Conservation (phyloP, 1,139 yeast species). For the Pichia sp. region DNA sequence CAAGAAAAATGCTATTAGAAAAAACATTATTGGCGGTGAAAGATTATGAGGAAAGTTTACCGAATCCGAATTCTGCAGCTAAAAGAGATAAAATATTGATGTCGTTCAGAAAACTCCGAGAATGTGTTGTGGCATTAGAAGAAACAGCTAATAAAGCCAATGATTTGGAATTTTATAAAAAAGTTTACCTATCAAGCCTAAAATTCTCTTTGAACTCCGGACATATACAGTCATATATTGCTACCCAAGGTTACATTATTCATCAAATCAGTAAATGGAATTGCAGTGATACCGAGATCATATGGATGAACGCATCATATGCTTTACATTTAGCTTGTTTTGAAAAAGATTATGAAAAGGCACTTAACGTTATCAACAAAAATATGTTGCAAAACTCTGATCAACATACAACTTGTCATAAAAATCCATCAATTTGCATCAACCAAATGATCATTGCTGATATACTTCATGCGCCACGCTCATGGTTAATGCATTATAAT, state of each 20-base stretch:
- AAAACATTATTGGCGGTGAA: slow-evolving; percentile 3
- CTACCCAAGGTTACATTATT: neutral
- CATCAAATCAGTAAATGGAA: neutral
- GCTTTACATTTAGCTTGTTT: neutral
- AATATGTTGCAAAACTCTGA: neutral
- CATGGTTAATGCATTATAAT: neutral
- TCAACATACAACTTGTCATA: neutral
- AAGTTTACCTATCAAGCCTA: neutral
- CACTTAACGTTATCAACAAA: neutral
- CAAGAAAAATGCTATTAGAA: slow-evolving; percentile 33
- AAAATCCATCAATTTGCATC: neutral
- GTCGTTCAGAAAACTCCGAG: slow-evolving; percentile 43
- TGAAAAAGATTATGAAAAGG: neutral
- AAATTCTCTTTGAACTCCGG: neutral
- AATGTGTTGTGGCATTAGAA: slow-evolving; percentile 35
- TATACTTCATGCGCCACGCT: neutral
- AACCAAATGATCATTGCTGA: neutral
- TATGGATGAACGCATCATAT: neutral
- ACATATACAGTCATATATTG: neutral
- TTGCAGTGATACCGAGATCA: neutral
- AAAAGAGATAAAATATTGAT: slow-evolving; percentile 22
- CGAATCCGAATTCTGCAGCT: neutral
- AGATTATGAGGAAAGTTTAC: neutral
- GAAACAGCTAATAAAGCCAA: neutral
- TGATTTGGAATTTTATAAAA: neutral